Base-by-base conservation (phyloP, 441 rosid genomes). In the Pelargonium fulgidum region DNA sequence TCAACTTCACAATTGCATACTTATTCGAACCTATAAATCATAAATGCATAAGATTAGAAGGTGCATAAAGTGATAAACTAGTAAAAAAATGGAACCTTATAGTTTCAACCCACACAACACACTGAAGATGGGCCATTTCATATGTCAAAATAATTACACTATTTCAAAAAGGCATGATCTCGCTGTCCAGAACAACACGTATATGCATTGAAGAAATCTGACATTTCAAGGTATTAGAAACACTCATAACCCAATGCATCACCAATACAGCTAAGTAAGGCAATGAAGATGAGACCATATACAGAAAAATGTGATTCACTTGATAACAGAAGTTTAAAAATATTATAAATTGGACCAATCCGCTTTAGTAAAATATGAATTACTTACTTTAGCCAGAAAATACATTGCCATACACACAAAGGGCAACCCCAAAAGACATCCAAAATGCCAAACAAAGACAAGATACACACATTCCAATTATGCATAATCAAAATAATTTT, bases 61-160 rank as follows among this genome's bases (percentile, higher is more conserved):
- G 16, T 5, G 56, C 4, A 48, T 48, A 48, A 48, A 48, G n/a
- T 1, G 3, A n/a, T 50, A 50, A 50, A 50, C 12, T 50, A 4
- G 33, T 26, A 26, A 26, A 26, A 26, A 26, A 26, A 24, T 48
- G 19, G 14, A n/a, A 50, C 19, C 11, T 50, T n/a, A 50, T 50
- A 12, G 17, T 12, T 50, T 50, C 56, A 50, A 48, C 56, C 3
- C 13, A 48, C n/a, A 50, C 16, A 50, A 19, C 56, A n/a, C n/a
- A 12, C 5, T 11, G 54, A 48, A 50, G 56, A 4, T n/a, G 56
- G 17, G 11, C 16, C 56, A 50, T 50, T 14, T 50, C 56, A 50
- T 50, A 50, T 50, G 56, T 50, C 56, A 50, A 50, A 50, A n/a
- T 13, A 50, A 50, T 50, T 50, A n/a, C n/a, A 14, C n/a, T n/a